Percentiles rank a stretch among this genome's conserved stretches.
phyloP scores from a whole-genome alignment of 1,284 basidiomycete genomes.

The Fomitopsis pinicola region DNA sequence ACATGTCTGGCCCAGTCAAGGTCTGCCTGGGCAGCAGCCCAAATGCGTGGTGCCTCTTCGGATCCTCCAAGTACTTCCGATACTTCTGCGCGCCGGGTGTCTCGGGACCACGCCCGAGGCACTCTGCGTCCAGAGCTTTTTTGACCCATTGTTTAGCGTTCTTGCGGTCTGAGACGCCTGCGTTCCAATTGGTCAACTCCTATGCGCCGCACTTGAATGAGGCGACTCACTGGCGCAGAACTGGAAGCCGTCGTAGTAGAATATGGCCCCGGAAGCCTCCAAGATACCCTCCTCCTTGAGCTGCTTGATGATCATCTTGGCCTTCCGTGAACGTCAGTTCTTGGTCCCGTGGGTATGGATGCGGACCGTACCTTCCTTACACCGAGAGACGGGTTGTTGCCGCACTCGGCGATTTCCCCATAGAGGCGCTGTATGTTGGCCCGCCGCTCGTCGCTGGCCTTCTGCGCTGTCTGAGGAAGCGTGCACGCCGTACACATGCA shows the following conservation, averaged over 20 bases:
- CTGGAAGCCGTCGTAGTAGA: constrained; percentile 25
- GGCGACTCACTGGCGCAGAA: constrained; percentile 19
- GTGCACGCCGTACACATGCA: constrained; percentile 45
- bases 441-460: constrained; percentile 19
- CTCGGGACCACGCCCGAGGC: constrained; percentile 15
- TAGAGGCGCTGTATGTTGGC: constrained; percentile 14
- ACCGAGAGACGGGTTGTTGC: constrained; percentile 15
- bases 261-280: constrained; percentile 11
- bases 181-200: background rate
- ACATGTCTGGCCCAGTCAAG: constrained; percentile 17
- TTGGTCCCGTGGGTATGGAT: background rate
- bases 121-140: constrained; percentile 21
- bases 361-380: constrained; percentile 16
- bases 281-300: constrained; percentile 19
- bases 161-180: constrained; percentile 19
- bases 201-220: background rate
- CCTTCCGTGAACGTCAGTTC: constrained; percentile 3
- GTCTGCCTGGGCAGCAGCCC: constrained; percentile 13
- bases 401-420: constrained; percentile 17
- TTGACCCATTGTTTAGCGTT: constrained; percentile 25
- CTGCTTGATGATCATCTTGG: constrained; percentile 16
- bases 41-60: constrained; percentile 16
- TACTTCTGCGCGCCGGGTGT: constrained; percentile 16
- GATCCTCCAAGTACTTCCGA: constrained; percentile 17
- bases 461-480: constrained; percentile 12